Evolutionary conservation across 164 flowering plant species (phyloP).

Genomic region (Protea cynaroides): DNA sequence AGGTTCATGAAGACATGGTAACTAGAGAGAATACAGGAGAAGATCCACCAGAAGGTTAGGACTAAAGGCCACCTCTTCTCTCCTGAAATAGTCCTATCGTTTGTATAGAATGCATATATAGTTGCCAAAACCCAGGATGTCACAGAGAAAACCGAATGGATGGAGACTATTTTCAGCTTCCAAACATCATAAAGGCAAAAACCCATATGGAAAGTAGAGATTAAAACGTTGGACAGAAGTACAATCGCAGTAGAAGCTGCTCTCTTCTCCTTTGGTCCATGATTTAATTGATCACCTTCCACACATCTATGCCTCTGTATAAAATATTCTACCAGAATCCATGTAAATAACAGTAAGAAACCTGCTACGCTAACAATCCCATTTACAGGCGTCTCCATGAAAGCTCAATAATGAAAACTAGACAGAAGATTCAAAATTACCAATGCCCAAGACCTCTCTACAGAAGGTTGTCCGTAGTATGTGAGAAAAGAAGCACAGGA

Average conservation of each 20-base stretch:
- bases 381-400: conserved; percentile 29
- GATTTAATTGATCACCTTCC: conserved; percentile 4
- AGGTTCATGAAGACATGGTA: conserved; percentile 23
- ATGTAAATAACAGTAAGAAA: conserved; percentile 25
- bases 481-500: background rate
- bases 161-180: conserved; percentile 15
- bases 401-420: background rate
- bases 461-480: background rate
- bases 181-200: conserved; percentile 33
- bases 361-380: conserved; percentile 22
- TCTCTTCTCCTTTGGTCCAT: conserved; percentile 6
- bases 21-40: conserved; percentile 21
- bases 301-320: conserved; percentile 21
- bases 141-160: conserved; percentile 17
- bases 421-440: conserved; percentile 1
- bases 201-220: conserved; percentile 32
- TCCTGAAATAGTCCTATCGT: conserved; percentile 15
- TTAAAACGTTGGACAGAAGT: conserved; percentile 26
- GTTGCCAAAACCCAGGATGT: conserved; percentile 44
- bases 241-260: conserved; percentile 13
- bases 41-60: conserved; percentile 55
- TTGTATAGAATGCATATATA: conserved; percentile 25
- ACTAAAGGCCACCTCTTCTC: conserved; percentile 47
- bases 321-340: conserved; percentile 37
- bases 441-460: background rate